Conservation (phyloP, 2,329 filamentous ascomycete species). For the Fragosphaeria purpurea region DNA sequence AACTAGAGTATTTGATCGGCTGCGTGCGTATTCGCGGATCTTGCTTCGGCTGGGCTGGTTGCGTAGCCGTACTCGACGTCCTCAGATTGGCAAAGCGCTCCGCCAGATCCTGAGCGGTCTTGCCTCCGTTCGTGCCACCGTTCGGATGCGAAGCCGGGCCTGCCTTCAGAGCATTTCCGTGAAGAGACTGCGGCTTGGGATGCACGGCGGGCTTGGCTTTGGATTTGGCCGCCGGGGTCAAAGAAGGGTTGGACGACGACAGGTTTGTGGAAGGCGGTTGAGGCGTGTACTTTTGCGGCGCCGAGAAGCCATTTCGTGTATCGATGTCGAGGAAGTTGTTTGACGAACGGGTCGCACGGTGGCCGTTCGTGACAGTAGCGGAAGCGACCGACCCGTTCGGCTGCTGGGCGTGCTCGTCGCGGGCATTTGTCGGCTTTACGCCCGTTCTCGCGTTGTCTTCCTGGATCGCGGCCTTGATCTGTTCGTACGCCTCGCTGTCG, state of each 20-base stretch:
- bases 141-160: conserved; percentile 17
- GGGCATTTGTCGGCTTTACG: conserved; percentile 32
- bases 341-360: conserved; percentile 5
- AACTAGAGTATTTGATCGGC: conserved; percentile 34
- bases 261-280: neutral
- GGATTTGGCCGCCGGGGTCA: neutral
- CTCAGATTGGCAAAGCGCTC: conserved; percentile 49
- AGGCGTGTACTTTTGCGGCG: neutral
- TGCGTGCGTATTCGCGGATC: conserved; percentile 45
- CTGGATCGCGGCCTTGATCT: conserved; percentile 50
- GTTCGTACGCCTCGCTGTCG: conserved; percentile 40
- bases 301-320: neutral
- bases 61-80: conserved; percentile 15
- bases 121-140: conserved; percentile 15
- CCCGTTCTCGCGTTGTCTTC: conserved; percentile 55
- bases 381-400: too few species aligned
- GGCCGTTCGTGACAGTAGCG: conserved; percentile 1
- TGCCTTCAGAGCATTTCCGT: conserved; percentile 47
- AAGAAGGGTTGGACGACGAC: too few species aligned
- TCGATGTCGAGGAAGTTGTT: neutral
- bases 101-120: conserved; percentile 37
- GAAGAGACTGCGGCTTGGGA: conserved; percentile 58
- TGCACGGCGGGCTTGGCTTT: conserved; percentile 40
- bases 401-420: neutral
- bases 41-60: conserved; percentile 28